phyloP scores from a whole-genome alignment of 2,329 filamentous ascomycete genomes.

The Monosporascus sp. region DNA sequence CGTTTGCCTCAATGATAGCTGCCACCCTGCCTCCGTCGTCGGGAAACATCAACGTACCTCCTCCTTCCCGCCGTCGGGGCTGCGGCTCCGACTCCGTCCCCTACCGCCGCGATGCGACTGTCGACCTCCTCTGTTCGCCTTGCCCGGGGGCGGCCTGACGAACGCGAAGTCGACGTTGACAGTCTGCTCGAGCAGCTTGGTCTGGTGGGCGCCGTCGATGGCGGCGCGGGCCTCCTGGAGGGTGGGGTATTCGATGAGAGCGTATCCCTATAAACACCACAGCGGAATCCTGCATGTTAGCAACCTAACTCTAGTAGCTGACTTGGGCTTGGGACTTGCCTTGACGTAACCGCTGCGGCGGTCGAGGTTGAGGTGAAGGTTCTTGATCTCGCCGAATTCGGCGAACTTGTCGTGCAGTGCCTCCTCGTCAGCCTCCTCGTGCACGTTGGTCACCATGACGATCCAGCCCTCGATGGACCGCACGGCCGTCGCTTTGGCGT shows the following conservation, averaged over 20 bases:
- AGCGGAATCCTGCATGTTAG: background rate
- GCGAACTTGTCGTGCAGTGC: conserved; percentile 75
- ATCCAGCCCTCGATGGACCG: conserved; percentile 90
- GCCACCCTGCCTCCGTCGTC: too few species aligned
- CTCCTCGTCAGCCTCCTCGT: conserved; percentile 83
- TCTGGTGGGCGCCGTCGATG: conserved; percentile 71
- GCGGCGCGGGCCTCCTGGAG: conserved; percentile 74
- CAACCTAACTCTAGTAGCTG: too few species aligned
- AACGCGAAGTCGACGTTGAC: conserved; percentile 81
- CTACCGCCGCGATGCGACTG: conserved; percentile 30
- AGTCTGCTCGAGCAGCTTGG: conserved; percentile 76
- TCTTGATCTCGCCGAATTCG: conserved; percentile 83
- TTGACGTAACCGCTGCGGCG: conserved; percentile 81
- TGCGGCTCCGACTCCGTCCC: conserved; percentile 42
- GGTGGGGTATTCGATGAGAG: conserved; percentile 77
- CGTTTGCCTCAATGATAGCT: background rate
- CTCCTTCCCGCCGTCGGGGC: conserved; percentile 26
- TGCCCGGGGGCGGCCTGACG: conserved; percentile 68
- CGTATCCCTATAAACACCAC: conserved; percentile 59
- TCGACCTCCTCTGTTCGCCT: conserved; percentile 38
- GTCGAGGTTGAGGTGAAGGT: conserved; percentile 77
- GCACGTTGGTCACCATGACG: conserved; percentile 78
- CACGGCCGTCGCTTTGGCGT: conserved; percentile 70
- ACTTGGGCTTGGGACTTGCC: conserved; percentile 38
- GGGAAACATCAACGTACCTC: background rate